Percentiles rank a stretch among this genome's conserved stretches.
Evolutionary conservation across 2,329 filamentous ascomycete genomes (phyloP).

Genomic region (Lachnellula arida): DNA sequence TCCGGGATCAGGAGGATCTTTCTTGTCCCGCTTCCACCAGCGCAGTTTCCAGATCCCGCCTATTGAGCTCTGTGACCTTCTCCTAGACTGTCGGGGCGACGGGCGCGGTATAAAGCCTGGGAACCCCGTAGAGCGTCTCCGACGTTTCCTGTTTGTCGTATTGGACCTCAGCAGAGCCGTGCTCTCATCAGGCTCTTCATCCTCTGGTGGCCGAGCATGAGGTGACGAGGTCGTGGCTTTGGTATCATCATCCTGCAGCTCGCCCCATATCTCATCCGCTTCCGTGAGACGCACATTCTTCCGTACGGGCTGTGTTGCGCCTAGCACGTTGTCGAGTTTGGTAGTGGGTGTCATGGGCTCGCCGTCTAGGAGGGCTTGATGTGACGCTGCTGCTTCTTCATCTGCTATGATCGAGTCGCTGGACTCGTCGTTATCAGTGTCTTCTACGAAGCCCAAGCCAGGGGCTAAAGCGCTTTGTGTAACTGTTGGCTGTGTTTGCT

Average conservation of each 20-base stretch:
- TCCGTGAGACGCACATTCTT: slow-evolving; percentile 44
- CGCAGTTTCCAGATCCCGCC: slow-evolving; percentile 49
- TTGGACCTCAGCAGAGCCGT: slow-evolving; percentile 23
- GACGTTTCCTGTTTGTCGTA: slow-evolving; percentile 33
- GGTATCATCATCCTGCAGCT: slow-evolving; percentile 69
- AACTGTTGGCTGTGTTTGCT: slow-evolving; percentile 56
- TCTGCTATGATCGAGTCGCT: slow-evolving; percentile 44
- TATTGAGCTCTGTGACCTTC: slow-evolving; percentile 44
- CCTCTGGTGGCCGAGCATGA: background rate
- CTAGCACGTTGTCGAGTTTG: slow-evolving; percentile 29
- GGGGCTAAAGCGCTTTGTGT: slow-evolving; percentile 70
- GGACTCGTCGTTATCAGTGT: slow-evolving; percentile 52
- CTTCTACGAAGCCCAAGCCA: slow-evolving; percentile 75
- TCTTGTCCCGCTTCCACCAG: slow-evolving; percentile 43
- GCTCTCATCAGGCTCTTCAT: slow-evolving; percentile 22
- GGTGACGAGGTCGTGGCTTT: slow-evolving; percentile 20
- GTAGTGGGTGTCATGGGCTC: slow-evolving; percentile 30
- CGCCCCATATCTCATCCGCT: slow-evolving; percentile 79
- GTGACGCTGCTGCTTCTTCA: slow-evolving; percentile 29
- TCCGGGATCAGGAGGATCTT: slow-evolving; percentile 17
- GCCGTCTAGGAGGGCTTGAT: slow-evolving; percentile 27
- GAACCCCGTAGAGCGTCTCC: slow-evolving; percentile 58
- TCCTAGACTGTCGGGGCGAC: slow-evolving; percentile 15
- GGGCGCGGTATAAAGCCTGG: slow-evolving; percentile 53
- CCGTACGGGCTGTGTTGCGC: slow-evolving; percentile 25